A percentile compares a stretch with the other conserved stretches of the same genome.
phyloP scores from a whole-genome alignment of 768 basidiomycete genomes.

The Podaxis sp. region DNA sequence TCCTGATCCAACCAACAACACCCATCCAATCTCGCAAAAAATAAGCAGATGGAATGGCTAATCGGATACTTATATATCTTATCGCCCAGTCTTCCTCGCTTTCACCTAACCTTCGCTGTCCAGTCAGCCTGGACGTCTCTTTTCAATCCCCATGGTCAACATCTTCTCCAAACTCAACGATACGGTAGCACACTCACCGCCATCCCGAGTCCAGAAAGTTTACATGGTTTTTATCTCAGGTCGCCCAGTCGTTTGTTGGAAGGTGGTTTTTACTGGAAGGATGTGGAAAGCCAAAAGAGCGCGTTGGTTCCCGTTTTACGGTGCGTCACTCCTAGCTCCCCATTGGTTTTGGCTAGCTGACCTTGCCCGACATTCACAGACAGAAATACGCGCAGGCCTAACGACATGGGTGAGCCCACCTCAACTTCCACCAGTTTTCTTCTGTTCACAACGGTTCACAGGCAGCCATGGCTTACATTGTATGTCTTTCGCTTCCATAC shows the following conservation, averaged over 20 bases:
- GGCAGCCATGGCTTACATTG: slow-evolving; percentile 85
- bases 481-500: slow-evolving; percentile 25
- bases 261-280: slow-evolving; percentile 74
- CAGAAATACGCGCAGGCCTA: slow-evolving; percentile 72
- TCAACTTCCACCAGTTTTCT: neutral
- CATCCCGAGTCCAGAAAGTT: neutral
- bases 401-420: slow-evolving; percentile 68
- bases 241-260: slow-evolving; percentile 46
- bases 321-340: slow-evolving; percentile 22
- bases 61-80: neutral
- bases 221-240: slow-evolving; percentile 23
- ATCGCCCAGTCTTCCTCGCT: neutral
- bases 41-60: neutral
- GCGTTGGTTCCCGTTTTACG: slow-evolving; percentile 60
- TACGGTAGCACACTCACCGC: slow-evolving; percentile 20
- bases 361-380: slow-evolving; percentile 32
- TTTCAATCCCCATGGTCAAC: slow-evolving; percentile 15
- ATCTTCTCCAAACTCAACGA: slow-evolving; percentile 22
- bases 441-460: slow-evolving; percentile 19
- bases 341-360: neutral
- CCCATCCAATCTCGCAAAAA: neutral
- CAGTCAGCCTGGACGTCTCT: neutral
- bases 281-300: slow-evolving; percentile 58
- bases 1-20: neutral
- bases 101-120: neutral